These are phyloP conservation scores for Capniomyces stellatus DNA, from an alignment of 371 early-diverging fungal genomes.

Conservation along the genomic window DNA sequence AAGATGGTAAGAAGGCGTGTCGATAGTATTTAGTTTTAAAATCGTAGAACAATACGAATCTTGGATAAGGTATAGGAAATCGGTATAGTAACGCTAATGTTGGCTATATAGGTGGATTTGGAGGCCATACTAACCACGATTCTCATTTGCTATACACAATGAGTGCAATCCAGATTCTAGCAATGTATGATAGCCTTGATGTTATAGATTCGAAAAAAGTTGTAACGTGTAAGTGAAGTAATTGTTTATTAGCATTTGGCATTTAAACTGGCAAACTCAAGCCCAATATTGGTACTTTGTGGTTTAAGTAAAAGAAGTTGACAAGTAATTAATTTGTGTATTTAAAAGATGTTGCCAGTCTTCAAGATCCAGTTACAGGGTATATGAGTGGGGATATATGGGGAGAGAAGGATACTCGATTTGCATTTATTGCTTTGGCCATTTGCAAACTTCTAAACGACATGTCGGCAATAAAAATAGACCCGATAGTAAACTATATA, in stretches of 20 bases:
- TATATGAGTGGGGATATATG: conserved; percentile 79
- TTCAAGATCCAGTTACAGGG: conserved; percentile 47
- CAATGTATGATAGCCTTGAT: conserved; percentile 63
- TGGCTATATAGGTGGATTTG: conserved; percentile 89
- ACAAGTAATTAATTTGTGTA: not conserved
- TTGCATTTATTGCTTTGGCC: conserved; percentile 71
- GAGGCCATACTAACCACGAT: conserved; percentile 75
- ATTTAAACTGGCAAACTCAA: not conserved
- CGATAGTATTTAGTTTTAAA: no score
- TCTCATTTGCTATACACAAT: conserved; percentile 84
- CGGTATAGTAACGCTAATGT: no score
- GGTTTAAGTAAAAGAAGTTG: no score
- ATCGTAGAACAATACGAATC: no score
- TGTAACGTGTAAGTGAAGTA: conserved; percentile 55
- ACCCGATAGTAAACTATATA: conserved; percentile 59
- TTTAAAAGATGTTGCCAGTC: conserved; percentile 27
- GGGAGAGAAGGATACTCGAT: conserved; percentile 93
- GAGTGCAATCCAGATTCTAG: conserved; percentile 84
- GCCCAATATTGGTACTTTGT: not conserved
- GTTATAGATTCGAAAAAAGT: conserved; percentile 43
- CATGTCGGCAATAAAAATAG: conserved; percentile 48
- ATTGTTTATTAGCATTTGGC: conserved; percentile 5
- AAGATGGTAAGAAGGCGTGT: conserved; percentile 37
- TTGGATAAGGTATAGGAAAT: no score
- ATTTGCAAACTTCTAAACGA: conserved; percentile 49